Base-by-base conservation (phyloP, 208 protist species). In the Endotrypanum monterogeii region DNA sequence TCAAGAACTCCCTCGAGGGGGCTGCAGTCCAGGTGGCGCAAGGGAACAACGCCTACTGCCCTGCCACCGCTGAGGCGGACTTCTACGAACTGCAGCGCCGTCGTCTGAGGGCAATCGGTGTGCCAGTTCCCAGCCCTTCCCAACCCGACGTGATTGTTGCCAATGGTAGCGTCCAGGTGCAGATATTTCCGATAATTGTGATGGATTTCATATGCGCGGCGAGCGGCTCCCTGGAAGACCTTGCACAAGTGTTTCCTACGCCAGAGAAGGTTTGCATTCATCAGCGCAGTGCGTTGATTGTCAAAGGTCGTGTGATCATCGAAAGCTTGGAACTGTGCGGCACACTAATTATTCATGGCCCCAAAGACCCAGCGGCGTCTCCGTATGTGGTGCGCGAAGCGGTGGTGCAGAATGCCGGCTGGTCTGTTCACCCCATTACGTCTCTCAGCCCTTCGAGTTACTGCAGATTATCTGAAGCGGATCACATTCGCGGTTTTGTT, bases 1-100 rank as follows among this genome's bases (percentile, higher is more conserved):
- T 97, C 56, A 98, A 98, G 80, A 98, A 97, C 83, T 83, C 80
- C 3, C 67, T 94, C 1, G 71, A 61, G 8, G 88, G 93, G 23
- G 94, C 82, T 20, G 68, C 76, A 11, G 77, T 63, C 35, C 90
- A 92, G 67, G 78, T 76, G 35, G 35, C 76, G 58, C 63, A 85
- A 51, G 80, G 83, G 32, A 80, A 92, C 61, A 60, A 62, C 11
- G 60, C 89, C 37, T 88, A 90, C 83, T 92, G 89, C 69, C 81
- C 92, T 41, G 46, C 87, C 37, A 91, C 90, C 5, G 93, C 85
- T 0, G 94, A 98, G 80, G 82, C 73, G 14, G 87, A 79, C 30
- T 89, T 90, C 56, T 97, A 96, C 65, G 79, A 89, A 28, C 70
- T 86, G 30, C 82, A 87, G 58, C 92, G 91, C 2, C 79, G 71